Base-by-base conservation (phyloP, 441 rosid species). In the Corymbia citriodora region DNA sequence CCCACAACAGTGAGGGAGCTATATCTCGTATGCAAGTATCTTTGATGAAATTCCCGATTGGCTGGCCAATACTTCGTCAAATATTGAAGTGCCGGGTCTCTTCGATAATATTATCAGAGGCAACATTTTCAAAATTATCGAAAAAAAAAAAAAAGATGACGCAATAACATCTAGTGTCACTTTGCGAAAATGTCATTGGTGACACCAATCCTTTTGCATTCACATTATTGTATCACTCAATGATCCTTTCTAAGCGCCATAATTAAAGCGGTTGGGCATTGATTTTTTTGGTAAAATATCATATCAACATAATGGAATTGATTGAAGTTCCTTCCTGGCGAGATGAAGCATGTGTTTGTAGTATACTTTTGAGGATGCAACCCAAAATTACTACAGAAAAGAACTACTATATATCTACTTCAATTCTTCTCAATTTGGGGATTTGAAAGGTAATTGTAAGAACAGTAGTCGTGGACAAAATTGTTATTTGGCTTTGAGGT, bases 371-470 rank as follows among this genome's bases (percentile, higher is more conserved):
- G 5, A 29, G 70, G 70, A 63, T 14, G 18, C 10, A 63, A 63
- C 33, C 33, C 17, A 6, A 61, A 61, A 29, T 63, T 2, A 63
- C 29, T 25, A 63, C 15, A 63, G 9, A 63, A 63, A 63, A 27
- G 31, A 3, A 61, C 0, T 6, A 63, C 33, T 63, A 6, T 14
- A 15, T 63, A 61, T 61, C 31, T 61, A 61, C 15, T 61, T 27
- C 3, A 59, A 10, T 25, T 27, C 2, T 61, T 27, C 29, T 25
- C 3, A 29, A 12, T 27, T 12, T 29, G 13, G 29, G 17, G 70
- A 63, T 31, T 29, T 29, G 70, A 0, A 27, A 63, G 13, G n/a
- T 63, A 29, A 63, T 13, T 1, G 4, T 0, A n/a, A 29, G 17
- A 27, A 63, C 70, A 63, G 29, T 27, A 63, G 70, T 63, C 17